phyloP scores from a whole-genome alignment of 257 asterid species.

The Apocynum venetum region DNA sequence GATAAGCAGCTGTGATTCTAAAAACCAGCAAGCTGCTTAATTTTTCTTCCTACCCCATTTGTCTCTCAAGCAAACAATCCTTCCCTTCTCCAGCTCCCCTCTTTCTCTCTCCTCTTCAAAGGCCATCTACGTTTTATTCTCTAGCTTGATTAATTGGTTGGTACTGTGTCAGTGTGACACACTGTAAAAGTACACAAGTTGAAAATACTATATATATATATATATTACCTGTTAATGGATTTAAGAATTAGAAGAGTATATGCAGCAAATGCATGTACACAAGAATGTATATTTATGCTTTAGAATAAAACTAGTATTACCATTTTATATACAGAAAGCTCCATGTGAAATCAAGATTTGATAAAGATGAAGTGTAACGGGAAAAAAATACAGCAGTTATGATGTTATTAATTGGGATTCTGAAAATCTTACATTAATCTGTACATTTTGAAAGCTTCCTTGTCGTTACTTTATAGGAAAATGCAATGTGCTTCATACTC shows the following conservation, averaged over 20 bases:
- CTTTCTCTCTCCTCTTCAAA: conserved; percentile 19
- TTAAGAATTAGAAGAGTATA: background rate
- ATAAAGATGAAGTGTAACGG: conserved; percentile 10
- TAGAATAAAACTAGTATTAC: background rate
- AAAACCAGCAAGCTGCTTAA: conserved; percentile 51
- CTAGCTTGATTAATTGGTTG: conserved; percentile 18
- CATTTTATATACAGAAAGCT: background rate
- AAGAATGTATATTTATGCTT: background rate
- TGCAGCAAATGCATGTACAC: background rate
- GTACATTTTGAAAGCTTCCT: conserved; percentile 12
- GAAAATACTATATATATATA: background rate
- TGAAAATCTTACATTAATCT: conserved; percentile 12
- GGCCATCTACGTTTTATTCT: conserved; percentile 21
- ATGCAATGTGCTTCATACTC: conserved; percentile 23
- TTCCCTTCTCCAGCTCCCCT: conserved; percentile 13
- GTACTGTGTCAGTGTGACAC: conserved; percentile 36
- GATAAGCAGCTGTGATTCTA: conserved; percentile 58
- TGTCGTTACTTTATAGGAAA: conserved; percentile 33
- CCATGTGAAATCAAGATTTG: background rate
- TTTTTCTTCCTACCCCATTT: conserved; percentile 46
- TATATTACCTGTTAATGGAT: conserved; percentile 6
- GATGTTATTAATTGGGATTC: conserved; percentile 21
- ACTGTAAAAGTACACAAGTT: conserved; percentile 25
- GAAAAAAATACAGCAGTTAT: conserved; percentile 14
- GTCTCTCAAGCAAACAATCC: conserved; percentile 12